phyloP scores from a whole-genome alignment of 1,284 basidiomycete species.

The Waitea zeae region DNA sequence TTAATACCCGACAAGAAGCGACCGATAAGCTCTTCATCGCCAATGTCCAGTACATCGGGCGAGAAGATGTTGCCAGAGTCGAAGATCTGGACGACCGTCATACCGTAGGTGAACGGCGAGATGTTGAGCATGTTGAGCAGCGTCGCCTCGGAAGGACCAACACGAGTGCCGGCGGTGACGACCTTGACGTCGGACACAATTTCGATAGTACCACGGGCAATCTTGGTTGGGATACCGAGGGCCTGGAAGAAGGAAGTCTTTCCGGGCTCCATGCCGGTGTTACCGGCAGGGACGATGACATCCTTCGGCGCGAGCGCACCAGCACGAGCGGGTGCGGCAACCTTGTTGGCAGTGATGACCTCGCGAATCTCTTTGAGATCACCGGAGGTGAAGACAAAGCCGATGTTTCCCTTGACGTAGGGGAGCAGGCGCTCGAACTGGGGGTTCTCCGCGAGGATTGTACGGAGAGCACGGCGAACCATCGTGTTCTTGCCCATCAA shows the following conservation, averaged over 20 bases:
- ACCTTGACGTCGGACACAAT: constrained; percentile 97
- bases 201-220: constrained; percentile 99
- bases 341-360: constrained; percentile 90
- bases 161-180: constrained; percentile 81
- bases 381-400: constrained; percentile 91
- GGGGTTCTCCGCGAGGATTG: constrained; percentile 79
- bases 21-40: constrained; percentile 80
- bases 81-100: constrained; percentile 91
- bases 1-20: constrained; percentile 89
- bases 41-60: constrained; percentile 85
- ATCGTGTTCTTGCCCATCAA: constrained; percentile 99
- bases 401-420: constrained; percentile 93
- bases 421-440: constrained; percentile 95
- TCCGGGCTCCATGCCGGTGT: constrained; percentile 99
- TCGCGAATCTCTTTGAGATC: constrained; percentile 95
- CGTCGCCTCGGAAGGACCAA: constrained; percentile 94
- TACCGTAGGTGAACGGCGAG: constrained; percentile 97
- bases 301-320: constrained; percentile 91
- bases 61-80: constrained; percentile 86
- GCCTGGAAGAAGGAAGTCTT: constrained; percentile 99
- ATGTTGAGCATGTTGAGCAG: constrained; percentile 99
- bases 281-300: constrained; percentile 85
- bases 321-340: constrained; percentile 95
- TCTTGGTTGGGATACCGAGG: constrained; percentile 99
- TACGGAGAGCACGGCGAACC: constrained; percentile 95